Evolutionary conservation across 1,139 yeast species (phyloP), one percentile per base, ranked within the genome.

Genomic region (Saccharomyces pastorianus): DNA sequence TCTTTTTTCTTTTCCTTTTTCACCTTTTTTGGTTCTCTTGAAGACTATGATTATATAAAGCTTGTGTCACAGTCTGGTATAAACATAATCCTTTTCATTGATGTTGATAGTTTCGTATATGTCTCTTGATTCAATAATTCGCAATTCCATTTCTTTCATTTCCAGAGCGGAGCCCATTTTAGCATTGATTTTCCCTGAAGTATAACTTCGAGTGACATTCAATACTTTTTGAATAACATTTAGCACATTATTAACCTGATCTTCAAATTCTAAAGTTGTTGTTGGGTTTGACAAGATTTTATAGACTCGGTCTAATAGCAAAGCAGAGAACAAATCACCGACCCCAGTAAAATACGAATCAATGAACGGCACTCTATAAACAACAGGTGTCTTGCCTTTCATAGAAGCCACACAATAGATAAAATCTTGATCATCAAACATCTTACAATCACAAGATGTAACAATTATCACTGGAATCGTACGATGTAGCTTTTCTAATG

Each of bases 301-400:
- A 52, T 61, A 64, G 3, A 72, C 61, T 47, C 81, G 76, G 61
- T 83, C 87, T 13, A 83, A 65, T 14, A 84, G 64, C 26, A 84
- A 65, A 0, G 88, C 87, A 2, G 87, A 74, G 61, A 85, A 85
- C 47, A 85, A 67, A 63, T 85, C 91, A 1, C 90, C 90, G 1
- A 85, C 87, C 0, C 90, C 90, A 0, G 90, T 84, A 65, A 84
- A 85, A 56, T 84, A 80, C 1, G 88, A 83, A 56, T 82, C 78
- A 46, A 85, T 82, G 47, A 75, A 68, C 6, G 84, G 82, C 2
- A 83, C 73, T 56, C 73, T 71, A 58, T 76, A 82, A 53, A 67
- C 53, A 54, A 64, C n/a, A 48, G 63, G 52, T 28, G 55, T 58
- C 6, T 58, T 47, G 29, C 56, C 62, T 23, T 59, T 55, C 57